Percentiles rank a stretch among this genome's conserved stretches.
Evolutionary conservation across 2,329 filamentous ascomycete genomes (phyloP).

Genomic region (Geosmithia morbida): DNA sequence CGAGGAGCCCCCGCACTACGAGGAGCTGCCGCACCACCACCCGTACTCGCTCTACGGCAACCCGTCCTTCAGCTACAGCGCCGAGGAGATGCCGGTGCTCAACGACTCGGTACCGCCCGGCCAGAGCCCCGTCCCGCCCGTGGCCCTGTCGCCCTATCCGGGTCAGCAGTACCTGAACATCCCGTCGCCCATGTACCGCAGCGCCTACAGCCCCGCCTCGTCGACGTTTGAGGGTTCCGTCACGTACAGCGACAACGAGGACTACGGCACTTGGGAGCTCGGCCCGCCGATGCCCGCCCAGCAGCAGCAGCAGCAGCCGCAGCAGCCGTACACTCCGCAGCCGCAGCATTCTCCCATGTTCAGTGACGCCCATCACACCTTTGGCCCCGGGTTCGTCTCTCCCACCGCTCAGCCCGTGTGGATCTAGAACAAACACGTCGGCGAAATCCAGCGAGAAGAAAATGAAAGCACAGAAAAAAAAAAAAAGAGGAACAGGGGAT

Average conservation of each 20-base stretch:
- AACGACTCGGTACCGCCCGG: constrained; percentile 29
- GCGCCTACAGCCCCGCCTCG: constrained; percentile 46
- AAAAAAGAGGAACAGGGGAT: constrained; percentile 30
- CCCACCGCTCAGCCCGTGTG: constrained; percentile 43
- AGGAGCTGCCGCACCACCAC: constrained; percentile 14
- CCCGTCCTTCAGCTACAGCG: constrained; percentile 48
- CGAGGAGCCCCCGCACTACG: constrained; percentile 18
- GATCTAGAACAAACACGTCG: constrained; percentile 29
- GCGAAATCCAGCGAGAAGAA: constrained; percentile 10
- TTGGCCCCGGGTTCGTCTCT: constrained; percentile 44
- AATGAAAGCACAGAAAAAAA: constrained; percentile 8
- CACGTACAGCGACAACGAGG: constrained; percentile 48
- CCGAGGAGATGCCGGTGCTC: constrained; percentile 44
- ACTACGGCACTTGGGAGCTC: constrained; percentile 35
- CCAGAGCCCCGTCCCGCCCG: constrained; percentile 35
- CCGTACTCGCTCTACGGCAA: constrained; percentile 40
- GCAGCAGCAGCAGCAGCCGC: constrained; percentile 5
- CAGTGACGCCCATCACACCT: constrained; percentile 26
- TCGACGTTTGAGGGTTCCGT: constrained; percentile 49
- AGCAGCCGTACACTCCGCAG: constrained; percentile 13
- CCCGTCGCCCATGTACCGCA: constrained; percentile 44
- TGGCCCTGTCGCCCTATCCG: constrained; percentile 39
- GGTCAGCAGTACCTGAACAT: constrained; percentile 46
- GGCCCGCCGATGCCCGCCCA: constrained; percentile 3
- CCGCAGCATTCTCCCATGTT: constrained; percentile 29